phyloP scores from a whole-genome alignment of 2,329 filamentous ascomycete species.

The Alternaria brassicae region DNA sequence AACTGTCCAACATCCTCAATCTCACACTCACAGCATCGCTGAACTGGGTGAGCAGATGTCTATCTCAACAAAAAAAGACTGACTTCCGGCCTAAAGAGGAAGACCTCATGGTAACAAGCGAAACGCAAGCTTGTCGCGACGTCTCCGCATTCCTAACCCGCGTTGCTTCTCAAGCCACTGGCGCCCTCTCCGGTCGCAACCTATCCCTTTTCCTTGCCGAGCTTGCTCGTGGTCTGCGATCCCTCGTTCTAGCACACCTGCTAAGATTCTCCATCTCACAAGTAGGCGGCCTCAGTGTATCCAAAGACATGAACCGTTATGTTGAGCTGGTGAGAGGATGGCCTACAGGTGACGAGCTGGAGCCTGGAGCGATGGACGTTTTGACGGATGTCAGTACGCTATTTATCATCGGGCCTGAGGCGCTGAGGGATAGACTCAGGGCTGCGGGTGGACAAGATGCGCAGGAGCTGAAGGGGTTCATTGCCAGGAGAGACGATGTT shows the following conservation, averaged over 20 bases:
- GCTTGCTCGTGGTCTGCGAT: constrained; percentile 78
- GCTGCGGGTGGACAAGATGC: constrained; percentile 54
- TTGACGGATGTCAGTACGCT: constrained; percentile 92
- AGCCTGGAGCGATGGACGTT: constrained; percentile 71
- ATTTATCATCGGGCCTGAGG: constrained; percentile 82
- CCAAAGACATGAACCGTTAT: constrained; percentile 95
- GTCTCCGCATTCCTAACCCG: constrained; percentile 82
- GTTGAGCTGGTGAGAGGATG: constrained; percentile 84
- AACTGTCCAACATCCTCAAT: constrained; percentile 75
- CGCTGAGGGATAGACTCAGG: constrained; percentile 59
- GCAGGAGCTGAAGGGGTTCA: constrained; percentile 77
- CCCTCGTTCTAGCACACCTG: constrained; percentile 87
- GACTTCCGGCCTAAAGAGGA: constrained; percentile 90
- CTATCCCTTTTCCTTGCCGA: constrained; percentile 83
- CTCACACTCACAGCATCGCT: constrained; percentile 75
- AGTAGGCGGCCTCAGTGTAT: constrained; percentile 92
- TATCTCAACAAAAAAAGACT: constrained; percentile 81
- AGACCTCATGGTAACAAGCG: constrained; percentile 42
- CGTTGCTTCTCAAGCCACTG: constrained; percentile 67
- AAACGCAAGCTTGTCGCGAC: constrained; percentile 83
- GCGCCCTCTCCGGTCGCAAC: constrained; percentile 82
- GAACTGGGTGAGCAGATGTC: constrained; percentile 75
- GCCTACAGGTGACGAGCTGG: constrained; percentile 68
- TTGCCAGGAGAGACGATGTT: constrained; percentile 84
- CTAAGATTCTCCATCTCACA: constrained; percentile 93